Conservation (phyloP, 2,329 filamentous ascomycete species). For the Scytalidium sp. region DNA sequence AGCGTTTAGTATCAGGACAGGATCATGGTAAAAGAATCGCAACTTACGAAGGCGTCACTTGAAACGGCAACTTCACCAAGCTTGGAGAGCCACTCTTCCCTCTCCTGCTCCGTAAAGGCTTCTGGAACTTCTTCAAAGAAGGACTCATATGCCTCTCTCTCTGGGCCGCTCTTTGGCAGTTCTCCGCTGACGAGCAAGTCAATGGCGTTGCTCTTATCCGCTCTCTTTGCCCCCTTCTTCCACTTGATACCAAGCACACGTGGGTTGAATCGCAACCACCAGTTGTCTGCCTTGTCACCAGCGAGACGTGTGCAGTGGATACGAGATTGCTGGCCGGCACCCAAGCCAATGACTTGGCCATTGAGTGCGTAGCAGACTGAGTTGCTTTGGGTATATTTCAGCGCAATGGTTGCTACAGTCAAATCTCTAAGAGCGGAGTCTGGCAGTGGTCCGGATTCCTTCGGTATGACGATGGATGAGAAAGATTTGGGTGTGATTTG, state of each 20-base stretch:
- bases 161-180: constrained; percentile 77
- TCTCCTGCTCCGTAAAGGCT: constrained; percentile 80
- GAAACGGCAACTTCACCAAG: constrained; percentile 80
- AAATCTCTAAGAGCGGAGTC: constrained; percentile 84
- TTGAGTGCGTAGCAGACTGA: constrained; percentile 96
- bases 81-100: constrained; percentile 80
- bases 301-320: constrained; percentile 98
- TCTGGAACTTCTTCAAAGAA: constrained; percentile 87
- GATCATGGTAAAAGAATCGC: neutral
- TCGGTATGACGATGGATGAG: constrained; percentile 80
- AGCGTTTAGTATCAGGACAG: constrained; percentile 6
- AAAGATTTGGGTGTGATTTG: constrained; percentile 84
- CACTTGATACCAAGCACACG: constrained; percentile 85
- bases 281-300: constrained; percentile 98
- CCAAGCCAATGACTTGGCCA: constrained; percentile 90
- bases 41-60: constrained; percentile 89
- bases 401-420: constrained; percentile 90
- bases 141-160: constrained; percentile 82
- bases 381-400: constrained; percentile 99
- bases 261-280: constrained; percentile 98
- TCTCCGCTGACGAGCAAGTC: constrained; percentile 91
- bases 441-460: constrained; percentile 69
- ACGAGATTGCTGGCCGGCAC: constrained; percentile 93
- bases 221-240: constrained; percentile 95
- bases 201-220: constrained; percentile 98